Evolutionary conservation across 1,284 basidiomycete genomes (phyloP), one percentile per base, ranked within the genome.

Genomic region (Rhodotorula sp.): DNA sequence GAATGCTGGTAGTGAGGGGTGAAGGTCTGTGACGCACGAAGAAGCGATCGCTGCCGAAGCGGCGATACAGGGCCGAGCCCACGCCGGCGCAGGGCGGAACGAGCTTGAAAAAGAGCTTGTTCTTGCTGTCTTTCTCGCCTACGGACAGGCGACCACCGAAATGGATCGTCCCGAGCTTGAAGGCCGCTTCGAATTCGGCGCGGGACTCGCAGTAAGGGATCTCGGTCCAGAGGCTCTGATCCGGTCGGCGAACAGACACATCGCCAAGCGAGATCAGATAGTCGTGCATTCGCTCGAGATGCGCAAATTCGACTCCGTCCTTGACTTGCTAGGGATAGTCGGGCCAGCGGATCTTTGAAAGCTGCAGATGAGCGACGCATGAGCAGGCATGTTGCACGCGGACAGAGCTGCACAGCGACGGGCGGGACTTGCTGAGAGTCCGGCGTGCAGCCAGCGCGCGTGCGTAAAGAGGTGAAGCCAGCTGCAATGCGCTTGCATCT

Each of bases 401-500:
- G n/a, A n/a, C n/a, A n/a, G n/a, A n/a, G n/a, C n/a, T n/a, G n/a
- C n/a, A n/a, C n/a, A n/a, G n/a, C n/a, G n/a, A n/a, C n/a, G 26
- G 3, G 24, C 24, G 12, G 14, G 7, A 55, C 68, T 17, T 17
- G 65, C 64, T 4, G 57, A 55, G 8, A 73, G 29, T 6, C 71
- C 71, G 14, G 61, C 67, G 33, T 70, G 69, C 0, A 73, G 64
- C 33, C 60, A 68, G 4, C 72, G 60, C 5, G 72, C 66, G 20
- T 68, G 69, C 62, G 70, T 69, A 12, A 42, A 73, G 8, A 18
- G 22, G n/a, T 71, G 72, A 1, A 71, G 61, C 72, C 72, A 73
- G 17, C n/a, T 46, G 58, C 64, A 64, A 22, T 6, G 15, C 37
- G 59, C 6, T 4, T 59, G 54, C 44, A 61, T 55, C 44, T 57